These are phyloP conservation scores for Durusdinium trenchii DNA, from an alignment of 73 alveolate species.

Conservation along the genomic window DNA sequence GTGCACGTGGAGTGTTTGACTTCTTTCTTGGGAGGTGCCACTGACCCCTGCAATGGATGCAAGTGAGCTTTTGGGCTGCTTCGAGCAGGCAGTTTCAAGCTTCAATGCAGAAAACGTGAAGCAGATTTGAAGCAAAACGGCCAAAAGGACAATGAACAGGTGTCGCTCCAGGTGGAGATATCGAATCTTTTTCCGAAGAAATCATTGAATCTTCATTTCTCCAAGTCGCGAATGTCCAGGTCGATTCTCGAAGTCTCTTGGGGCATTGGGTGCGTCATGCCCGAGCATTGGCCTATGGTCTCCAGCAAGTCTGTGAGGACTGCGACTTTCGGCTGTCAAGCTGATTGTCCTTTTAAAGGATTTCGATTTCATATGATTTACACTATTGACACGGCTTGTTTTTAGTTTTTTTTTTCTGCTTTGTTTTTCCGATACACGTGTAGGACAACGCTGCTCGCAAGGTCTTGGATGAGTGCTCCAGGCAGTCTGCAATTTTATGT, in stretches of 20 bases:
- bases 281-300: constrained; percentile 40
- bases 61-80: constrained; percentile 98
- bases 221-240: neutral
- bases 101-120: neutral
- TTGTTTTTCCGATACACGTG: neutral
- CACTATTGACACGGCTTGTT: neutral
- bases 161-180: neutral
- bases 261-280: constrained; percentile 35
- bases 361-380: too few relatives aligned
- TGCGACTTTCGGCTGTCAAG: neutral
- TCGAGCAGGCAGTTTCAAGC: constrained; percentile 97
- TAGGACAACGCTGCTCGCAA: constrained; percentile 15
- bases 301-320: constrained; percentile 22
- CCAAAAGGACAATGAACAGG: neutral
- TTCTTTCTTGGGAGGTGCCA: constrained; percentile 96
- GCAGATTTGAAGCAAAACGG: neutral
- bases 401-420: neutral
- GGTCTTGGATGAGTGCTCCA: constrained; percentile 21
- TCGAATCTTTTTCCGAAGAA: neutral
- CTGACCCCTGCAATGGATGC: constrained; percentile 98
- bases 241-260: constrained; percentile 43
- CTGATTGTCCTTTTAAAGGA: neutral
- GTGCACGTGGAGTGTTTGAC: neutral
- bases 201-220: neutral
- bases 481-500: too few relatives aligned